Base-by-base conservation (phyloP, 1,139 yeast genomes). In the Starmera stellimalicola region DNA sequence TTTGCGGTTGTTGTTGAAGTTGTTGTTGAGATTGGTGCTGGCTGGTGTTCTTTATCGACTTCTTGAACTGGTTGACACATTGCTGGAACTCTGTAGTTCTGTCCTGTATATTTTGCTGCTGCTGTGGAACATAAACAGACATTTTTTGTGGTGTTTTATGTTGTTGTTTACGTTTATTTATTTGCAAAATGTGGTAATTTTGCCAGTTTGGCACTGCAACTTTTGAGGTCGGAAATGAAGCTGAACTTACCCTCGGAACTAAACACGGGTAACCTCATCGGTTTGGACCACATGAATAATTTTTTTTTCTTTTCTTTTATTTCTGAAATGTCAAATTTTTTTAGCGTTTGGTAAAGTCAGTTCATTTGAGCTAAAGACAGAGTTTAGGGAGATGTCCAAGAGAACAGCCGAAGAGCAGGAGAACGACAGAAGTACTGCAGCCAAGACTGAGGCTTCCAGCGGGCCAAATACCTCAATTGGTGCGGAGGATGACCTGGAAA, bases 31-130 rank as follows among this genome's bases (percentile, higher is more conserved):
- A n/a, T 30, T 40, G 43, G 26, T 37, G 39, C 29, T 32, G 23
- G 37, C 23, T 14, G 12, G 11, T 22, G 25, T 22, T 22, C 47
- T 69, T 70, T 39, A 73, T 63, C 45, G 75, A 42, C 34, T 44
- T 73, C 45, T 77, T 77, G 52, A 75, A 73, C 3, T 85, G 73
- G 29, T 73, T 60, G 27, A 85, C 94, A 54, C 94, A 83, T 51
- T 84, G 85, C 44, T 82, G 84, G 63, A 84, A 85, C 65, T 85
- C 95, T 44, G 71, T 68, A 11, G 95, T 84, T 41, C 95, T 63
- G 57, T 85, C 87, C 52, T 82, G 88, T 35, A 81, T 65, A 30
- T 44, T 35, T n/a, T 18, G 14, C 15, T 17, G 30, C 28, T 22
- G 25, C 11, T 22, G 11, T 8, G 25, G 25, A n/a, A 14, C 25